phyloP scores from a whole-genome alignment of 1,284 basidiomycete species.

The Coriolopsis trogii region DNA sequence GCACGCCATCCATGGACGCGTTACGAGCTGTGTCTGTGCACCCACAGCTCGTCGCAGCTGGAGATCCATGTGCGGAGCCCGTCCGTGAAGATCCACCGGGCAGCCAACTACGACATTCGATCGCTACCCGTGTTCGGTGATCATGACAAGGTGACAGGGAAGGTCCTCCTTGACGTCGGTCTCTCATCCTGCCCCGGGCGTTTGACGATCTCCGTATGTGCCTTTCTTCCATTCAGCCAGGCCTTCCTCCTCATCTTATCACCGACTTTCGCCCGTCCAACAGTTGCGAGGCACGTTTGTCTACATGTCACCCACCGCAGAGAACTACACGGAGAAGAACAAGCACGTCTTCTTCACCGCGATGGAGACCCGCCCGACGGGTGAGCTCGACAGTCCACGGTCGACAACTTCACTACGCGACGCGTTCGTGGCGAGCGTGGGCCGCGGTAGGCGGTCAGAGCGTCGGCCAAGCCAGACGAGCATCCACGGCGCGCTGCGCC shows the following conservation, averaged over 20 bases:
- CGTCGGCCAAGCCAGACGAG: slow-evolving; percentile 30
- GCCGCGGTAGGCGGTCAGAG: slow-evolving; percentile 32
- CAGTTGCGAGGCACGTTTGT: slow-evolving; percentile 68
- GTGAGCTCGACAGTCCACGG: slow-evolving; percentile 41
- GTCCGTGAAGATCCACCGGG: slow-evolving; percentile 51
- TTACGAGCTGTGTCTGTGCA: too few relatives aligned
- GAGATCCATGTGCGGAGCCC: slow-evolving; percentile 64
- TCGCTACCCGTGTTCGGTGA: slow-evolving; percentile 61
- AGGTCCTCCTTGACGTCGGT: slow-evolving; percentile 54
- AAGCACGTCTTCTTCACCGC: slow-evolving; percentile 63
- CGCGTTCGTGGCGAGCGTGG: slow-evolving; percentile 44
- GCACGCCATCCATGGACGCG: background rate
- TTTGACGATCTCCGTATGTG: slow-evolving; percentile 57
- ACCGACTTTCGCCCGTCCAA: background rate
- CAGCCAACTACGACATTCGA: slow-evolving; percentile 38
- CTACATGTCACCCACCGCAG: slow-evolving; percentile 43
- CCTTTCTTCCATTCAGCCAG: background rate
- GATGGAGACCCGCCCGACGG: slow-evolving; percentile 46
- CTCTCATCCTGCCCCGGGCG: slow-evolving; percentile 52
- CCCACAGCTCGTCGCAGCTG: slow-evolving; percentile 52
- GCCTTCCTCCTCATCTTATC: slow-evolving; percentile 5
- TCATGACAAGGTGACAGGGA: slow-evolving; percentile 61
- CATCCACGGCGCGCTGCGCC: slow-evolving; percentile 33
- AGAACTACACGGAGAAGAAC: slow-evolving; percentile 37
- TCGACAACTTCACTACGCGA: slow-evolving; percentile 50